Evolutionary conservation across 306 rosid species (phyloP).

Genomic region (Quercus wislizeni): DNA sequence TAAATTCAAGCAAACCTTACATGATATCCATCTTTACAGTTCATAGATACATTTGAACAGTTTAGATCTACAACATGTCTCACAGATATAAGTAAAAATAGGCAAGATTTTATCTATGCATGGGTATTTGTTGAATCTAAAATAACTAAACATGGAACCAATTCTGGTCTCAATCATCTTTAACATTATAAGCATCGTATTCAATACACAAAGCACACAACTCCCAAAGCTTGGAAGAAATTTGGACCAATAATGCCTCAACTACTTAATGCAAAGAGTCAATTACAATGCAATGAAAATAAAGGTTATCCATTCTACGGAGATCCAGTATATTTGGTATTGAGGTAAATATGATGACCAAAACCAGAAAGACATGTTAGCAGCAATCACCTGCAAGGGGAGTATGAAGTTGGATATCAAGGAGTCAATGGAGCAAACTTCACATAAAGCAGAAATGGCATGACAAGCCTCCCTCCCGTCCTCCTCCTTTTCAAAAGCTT

Average conservation of each 20-base stretch:
- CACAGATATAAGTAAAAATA: background rate
- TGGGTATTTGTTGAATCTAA: background rate
- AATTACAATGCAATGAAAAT: background rate
- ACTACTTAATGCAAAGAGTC: background rate
- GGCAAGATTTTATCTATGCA: background rate
- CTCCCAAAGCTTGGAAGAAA: background rate
- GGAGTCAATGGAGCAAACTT: conserved; percentile 90
- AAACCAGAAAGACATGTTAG: background rate
- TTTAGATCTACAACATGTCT: too few species aligned
- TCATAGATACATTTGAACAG: background rate
- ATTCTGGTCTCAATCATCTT: background rate
- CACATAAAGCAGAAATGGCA: conserved; percentile 94
- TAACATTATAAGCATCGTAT: background rate
- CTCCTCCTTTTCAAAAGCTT: conserved; percentile 52
- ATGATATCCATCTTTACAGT: background rate
- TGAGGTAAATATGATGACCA: background rate
- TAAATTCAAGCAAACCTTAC: background rate
- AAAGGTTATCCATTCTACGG: conserved; percentile 7
- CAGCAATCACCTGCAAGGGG: conserved; percentile 77
- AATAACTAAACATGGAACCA: background rate
- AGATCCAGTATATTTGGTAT: conserved; percentile 3
- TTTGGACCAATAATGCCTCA: conserved; percentile 1
- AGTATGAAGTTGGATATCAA: conserved; percentile 93
- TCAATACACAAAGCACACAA: background rate
- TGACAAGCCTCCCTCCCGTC: conserved; percentile 94